phyloP scores from a whole-genome alignment of 495 filamentous ascomycete genomes.

The Penicillium nucicola region DNA sequence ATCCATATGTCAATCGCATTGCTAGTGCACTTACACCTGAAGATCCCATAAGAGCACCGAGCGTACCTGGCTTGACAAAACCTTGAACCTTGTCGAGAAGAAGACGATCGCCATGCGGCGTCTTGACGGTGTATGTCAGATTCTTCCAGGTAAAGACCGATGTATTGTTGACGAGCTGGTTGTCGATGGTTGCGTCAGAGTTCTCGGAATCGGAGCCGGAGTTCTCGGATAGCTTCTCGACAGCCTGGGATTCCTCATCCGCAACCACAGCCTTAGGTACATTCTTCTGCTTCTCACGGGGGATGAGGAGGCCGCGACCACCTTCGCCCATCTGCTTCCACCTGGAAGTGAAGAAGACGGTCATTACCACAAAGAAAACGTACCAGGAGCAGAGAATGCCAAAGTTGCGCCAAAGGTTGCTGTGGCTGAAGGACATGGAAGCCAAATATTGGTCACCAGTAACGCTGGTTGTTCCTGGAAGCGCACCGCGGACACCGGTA shows the following conservation, averaged over 20 bases:
- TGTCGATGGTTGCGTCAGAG: background rate
- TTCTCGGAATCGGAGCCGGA: background rate
- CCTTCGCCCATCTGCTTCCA: constrained; percentile 22
- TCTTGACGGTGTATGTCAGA: constrained; percentile 48
- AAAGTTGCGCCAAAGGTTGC: constrained; percentile 38
- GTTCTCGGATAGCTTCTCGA: constrained; percentile 10
- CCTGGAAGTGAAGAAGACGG: constrained; percentile 23
- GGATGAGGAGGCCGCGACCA: constrained; percentile 24
- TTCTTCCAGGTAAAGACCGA: constrained; percentile 60
- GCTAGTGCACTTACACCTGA: constrained; percentile 33
- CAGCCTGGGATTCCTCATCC: constrained; percentile 24
- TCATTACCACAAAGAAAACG: constrained; percentile 28
- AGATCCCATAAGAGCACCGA: constrained; percentile 69
- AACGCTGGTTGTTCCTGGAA: constrained; percentile 31
- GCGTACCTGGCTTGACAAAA: constrained; percentile 80
- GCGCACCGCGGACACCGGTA: constrained; percentile 45
- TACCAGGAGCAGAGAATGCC: constrained; percentile 37
- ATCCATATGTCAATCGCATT: background rate
- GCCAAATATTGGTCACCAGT: constrained; percentile 42
- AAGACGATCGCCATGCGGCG: constrained; percentile 30
- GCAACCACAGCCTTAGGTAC: background rate
- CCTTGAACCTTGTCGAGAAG: constrained; percentile 77
- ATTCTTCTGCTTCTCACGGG: constrained; percentile 20
- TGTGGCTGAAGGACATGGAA: constrained; percentile 39
- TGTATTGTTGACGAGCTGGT: constrained; percentile 39